These are phyloP conservation scores for Saccharomyces paradoxus DNA, from an alignment of 805 yeast species.

Conservation along the genomic window DNA sequence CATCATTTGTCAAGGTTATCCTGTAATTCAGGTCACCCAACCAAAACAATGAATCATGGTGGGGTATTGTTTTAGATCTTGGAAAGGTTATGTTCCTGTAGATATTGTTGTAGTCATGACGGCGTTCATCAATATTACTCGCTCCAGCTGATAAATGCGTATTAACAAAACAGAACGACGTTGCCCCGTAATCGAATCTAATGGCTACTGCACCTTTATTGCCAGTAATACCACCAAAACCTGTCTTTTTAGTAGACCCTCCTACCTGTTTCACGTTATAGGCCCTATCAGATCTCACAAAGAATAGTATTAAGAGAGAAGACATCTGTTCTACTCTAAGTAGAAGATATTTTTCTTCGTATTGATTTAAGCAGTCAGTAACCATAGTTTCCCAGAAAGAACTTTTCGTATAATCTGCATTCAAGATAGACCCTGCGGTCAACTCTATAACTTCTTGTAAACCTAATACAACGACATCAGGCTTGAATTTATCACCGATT, in stretches of 20 bases:
- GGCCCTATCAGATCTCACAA: slow-evolving; percentile 44
- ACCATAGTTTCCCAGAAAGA: slow-evolving; percentile 70
- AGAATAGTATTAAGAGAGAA: slow-evolving; percentile 57
- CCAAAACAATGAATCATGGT: slow-evolving; percentile 88
- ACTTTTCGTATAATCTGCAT: slow-evolving; percentile 69
- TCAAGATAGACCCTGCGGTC: slow-evolving; percentile 81
- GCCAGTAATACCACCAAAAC: slow-evolving; percentile 93
- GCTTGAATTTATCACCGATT: slow-evolving; percentile 42
- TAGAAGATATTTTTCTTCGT: slow-evolving; percentile 46
- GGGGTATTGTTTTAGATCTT: slow-evolving; percentile 64
- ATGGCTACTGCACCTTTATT: slow-evolving; percentile 96
- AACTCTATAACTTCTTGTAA: slow-evolving; percentile 91
- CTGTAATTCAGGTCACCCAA: slow-evolving; percentile 91
- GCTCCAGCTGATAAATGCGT: slow-evolving; percentile 94
- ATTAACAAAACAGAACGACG: slow-evolving; percentile 75
- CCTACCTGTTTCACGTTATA: slow-evolving; percentile 67
- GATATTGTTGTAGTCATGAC: slow-evolving; percentile 71
- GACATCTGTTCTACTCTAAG: slow-evolving; percentile 70
- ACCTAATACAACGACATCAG: slow-evolving; percentile 81
- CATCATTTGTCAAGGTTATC: slow-evolving; percentile 60
- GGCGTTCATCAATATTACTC: slow-evolving; percentile 71
- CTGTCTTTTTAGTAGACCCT: slow-evolving; percentile 87
- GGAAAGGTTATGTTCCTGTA: slow-evolving; percentile 69
- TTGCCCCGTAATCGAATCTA: slow-evolving; percentile 71
- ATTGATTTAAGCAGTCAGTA: slow-evolving; percentile 52